Conservation (phyloP, 2,329 filamentous ascomycete species). For the Colletotrichum neosansevieriae region DNA sequence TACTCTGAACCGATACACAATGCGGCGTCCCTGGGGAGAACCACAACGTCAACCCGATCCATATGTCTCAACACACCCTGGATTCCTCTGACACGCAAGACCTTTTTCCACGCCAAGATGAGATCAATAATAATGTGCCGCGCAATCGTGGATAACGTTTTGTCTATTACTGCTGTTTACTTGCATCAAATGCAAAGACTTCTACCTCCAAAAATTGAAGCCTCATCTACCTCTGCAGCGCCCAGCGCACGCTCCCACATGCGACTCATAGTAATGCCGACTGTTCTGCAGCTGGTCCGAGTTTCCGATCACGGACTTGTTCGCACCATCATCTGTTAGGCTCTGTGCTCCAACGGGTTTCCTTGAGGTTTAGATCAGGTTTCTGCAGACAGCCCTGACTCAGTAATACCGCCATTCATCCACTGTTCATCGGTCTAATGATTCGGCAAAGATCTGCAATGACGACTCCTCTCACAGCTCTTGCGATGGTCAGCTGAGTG, state of each 20-base stretch:
- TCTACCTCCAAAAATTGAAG: no score
- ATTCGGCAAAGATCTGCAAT: constrained; percentile 12
- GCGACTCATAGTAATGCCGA: neutral
- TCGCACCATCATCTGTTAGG: neutral
- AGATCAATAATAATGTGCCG: no score
- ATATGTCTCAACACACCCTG: no score
- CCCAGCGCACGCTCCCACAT: constrained; percentile 9
- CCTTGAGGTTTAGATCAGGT: neutral
- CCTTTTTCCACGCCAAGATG: no score
- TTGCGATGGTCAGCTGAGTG: neutral
- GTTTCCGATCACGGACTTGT: neutral
- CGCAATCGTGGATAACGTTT: no score
- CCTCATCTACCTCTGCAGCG: neutral
- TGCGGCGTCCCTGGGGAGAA: no score
- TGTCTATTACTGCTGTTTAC: no score
- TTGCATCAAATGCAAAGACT: no score
- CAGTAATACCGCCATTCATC: neutral
- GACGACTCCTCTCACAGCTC: constrained; percentile 9
- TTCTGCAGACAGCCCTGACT: neutral
- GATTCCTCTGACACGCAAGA: no score
- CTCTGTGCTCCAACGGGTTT: constrained; percentile 10
- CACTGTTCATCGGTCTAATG: neutral
- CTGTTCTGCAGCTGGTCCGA: neutral
- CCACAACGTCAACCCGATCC: no score
- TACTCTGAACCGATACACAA: neutral